These are phyloP conservation scores for Suhomyces bribrorum DNA, from an alignment of 1,139 yeast genomes.

Conservation along the genomic window DNA sequence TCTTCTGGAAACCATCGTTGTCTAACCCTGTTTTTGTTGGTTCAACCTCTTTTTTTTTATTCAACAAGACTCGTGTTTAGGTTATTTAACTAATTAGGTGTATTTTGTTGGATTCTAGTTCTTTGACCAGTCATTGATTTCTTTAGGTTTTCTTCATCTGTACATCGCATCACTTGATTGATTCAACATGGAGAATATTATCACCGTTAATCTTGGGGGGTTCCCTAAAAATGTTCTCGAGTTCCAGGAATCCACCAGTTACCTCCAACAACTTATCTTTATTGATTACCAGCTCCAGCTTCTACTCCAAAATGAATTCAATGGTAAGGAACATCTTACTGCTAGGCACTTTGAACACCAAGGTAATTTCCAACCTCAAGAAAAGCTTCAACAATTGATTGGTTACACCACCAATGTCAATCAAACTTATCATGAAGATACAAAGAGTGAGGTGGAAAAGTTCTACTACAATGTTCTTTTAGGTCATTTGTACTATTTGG, in stretches of 20 bases:
- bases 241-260: conserved; percentile 38
- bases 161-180: background rate
- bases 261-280: conserved; percentile 39
- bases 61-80: too few relatives aligned
- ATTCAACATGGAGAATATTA: conserved; percentile 6
- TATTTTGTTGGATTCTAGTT: too few relatives aligned
- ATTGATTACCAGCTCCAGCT: conserved; percentile 44
- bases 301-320: conserved; percentile 35
- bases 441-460: conserved; percentile 31
- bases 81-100: too few relatives aligned
- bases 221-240: conserved; percentile 39
- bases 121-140: too few relatives aligned
- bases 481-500: conserved; percentile 39
- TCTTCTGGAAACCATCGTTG: too few relatives aligned
- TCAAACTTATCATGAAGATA: conserved; percentile 28
- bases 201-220: conserved; percentile 35
- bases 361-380: conserved; percentile 21
- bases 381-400: conserved; percentile 33
- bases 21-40: too few relatives aligned
- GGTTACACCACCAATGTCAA: conserved; percentile 31
- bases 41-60: too few relatives aligned
- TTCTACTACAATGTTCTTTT: conserved; percentile 37
- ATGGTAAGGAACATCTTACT: conserved; percentile 30
- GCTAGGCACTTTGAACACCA: conserved; percentile 19
- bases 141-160: too few relatives aligned